Base-by-base conservation (phyloP, 2,329 filamentous ascomycete species). In the Domatiomyces catenatus region DNA sequence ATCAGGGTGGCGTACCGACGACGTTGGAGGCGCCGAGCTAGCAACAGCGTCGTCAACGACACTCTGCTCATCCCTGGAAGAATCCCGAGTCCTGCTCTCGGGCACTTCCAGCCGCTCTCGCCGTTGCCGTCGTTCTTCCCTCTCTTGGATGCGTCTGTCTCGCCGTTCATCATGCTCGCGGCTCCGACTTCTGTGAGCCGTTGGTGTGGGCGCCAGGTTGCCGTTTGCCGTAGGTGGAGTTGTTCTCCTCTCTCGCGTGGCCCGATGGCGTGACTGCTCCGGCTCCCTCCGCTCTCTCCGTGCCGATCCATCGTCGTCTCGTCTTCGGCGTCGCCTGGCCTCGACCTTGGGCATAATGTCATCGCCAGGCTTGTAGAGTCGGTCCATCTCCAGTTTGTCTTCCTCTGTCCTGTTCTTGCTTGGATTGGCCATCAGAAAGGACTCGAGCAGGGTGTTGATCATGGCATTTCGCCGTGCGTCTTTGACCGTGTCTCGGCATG, bases 381-480 rank as follows among this genome's bases (percentile, higher is more conserved):
- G 71, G 32, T 77, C 76, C 70, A 92, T 80, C 56, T 88, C 85
- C 45, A 79, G 75, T 66, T 83, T 88, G 63, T 98, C 92, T 6
- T 76, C 73, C 0, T 75, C 73, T 0, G 79, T 74, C 62, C 82
- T 85, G 22, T 72, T 81, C 59, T 84, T 83, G 17, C 79, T 78
- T 1, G 92, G 90, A 61, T 94, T 86, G 44, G 84, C 80, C 22
- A 80, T 74, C 36, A 95, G 69, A 59, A 86, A 88, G 77, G 94
- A 90, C 50, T 96, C 90, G 53, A 98, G 71, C 45, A 96, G 72
- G 1, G 88, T 94, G 7, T 83, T 89, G 48, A 95, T 84, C 20
- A 84, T 88, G 52, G 92, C 86, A 76, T 96, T 93, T 62, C 87
- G 87, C 63, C 82, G 81, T 44, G 90, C 94, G 60, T 84, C 86